Evolutionary conservation across 2,329 filamentous ascomycete genomes (phyloP).

Genomic region (Didymellaceae sp.): DNA sequence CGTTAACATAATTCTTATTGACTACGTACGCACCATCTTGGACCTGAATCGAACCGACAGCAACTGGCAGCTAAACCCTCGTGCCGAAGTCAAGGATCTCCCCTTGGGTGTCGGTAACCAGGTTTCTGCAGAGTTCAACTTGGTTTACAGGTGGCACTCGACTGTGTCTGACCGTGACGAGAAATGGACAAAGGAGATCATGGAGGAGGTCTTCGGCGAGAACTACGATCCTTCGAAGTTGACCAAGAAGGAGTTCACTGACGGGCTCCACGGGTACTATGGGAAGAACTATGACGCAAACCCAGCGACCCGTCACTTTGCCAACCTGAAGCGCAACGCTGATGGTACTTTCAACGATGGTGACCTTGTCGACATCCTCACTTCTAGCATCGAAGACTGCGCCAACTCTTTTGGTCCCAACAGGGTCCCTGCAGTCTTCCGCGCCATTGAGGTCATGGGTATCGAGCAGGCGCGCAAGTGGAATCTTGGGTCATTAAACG

Average conservation of each 20-base stretch:
- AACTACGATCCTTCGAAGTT: slow-evolving; percentile 61
- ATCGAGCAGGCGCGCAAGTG: slow-evolving; percentile 79
- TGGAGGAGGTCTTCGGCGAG: slow-evolving; percentile 51
- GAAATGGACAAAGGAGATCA: slow-evolving; percentile 72
- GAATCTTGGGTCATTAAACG: slow-evolving; percentile 80
- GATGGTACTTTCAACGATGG: slow-evolving; percentile 78
- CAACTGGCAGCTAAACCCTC: slow-evolving; percentile 81
- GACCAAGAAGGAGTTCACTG: slow-evolving; percentile 65
- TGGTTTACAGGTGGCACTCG: slow-evolving; percentile 88
- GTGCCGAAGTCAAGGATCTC: slow-evolving; percentile 68
- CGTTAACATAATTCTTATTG: slow-evolving; percentile 60
- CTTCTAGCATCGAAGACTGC: slow-evolving; percentile 75
- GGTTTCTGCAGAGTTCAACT: slow-evolving; percentile 87
- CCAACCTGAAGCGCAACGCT: slow-evolving; percentile 66
- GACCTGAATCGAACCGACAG: slow-evolving; percentile 72
- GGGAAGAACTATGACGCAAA: slow-evolving; percentile 64
- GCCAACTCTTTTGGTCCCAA: slow-evolving; percentile 66
- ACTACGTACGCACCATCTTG: slow-evolving; percentile 62
- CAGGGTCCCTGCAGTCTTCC: slow-evolving; percentile 76
- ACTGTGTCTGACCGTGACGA: slow-evolving; percentile 78
- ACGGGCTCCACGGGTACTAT: slow-evolving; percentile 69
- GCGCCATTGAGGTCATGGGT: slow-evolving; percentile 78
- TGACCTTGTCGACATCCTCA: slow-evolving; percentile 74
- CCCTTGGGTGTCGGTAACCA: slow-evolving; percentile 79
- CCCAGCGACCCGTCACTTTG: slow-evolving; percentile 72